phyloP scores from a whole-genome alignment of 176 grass and related monocot genomes.

The Oryza brachyantha region DNA sequence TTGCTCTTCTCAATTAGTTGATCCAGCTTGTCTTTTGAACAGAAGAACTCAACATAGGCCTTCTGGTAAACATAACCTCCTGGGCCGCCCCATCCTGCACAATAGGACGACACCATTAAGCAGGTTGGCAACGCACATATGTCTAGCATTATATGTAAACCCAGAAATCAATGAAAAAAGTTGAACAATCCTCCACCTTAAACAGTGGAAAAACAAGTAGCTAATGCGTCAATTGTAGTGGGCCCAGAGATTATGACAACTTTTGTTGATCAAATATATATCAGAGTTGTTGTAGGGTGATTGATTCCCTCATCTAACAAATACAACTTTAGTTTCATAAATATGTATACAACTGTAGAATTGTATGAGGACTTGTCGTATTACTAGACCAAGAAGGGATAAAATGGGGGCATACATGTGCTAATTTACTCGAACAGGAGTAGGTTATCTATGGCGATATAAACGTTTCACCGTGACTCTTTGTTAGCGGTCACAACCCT shows the following conservation, averaged over 20 bases:
- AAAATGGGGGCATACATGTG: too few species aligned
- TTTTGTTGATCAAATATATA: neutral
- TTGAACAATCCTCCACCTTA: neutral
- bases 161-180: neutral
- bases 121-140: neutral
- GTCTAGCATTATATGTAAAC: neutral
- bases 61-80: constrained; percentile 92
- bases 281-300: too few species aligned
- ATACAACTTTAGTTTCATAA: too few species aligned
- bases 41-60: constrained; percentile 84
- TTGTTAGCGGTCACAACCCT: too few species aligned
- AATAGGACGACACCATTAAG: neutral
- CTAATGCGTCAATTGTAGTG: neutral
- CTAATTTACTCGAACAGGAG: too few species aligned
- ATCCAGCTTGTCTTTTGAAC: constrained; percentile 59
- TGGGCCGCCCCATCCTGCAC: constrained; percentile 73
- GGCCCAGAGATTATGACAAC: neutral
- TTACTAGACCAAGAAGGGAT: too few species aligned
- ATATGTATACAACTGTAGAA: too few species aligned
- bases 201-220: neutral
- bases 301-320: too few species aligned
- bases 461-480: too few species aligned
- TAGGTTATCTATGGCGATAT: too few species aligned
- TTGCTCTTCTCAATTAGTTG: constrained; percentile 57
- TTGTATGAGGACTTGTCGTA: too few species aligned